Conservation (phyloP, 2,329 filamentous ascomycete species). For the Fusarium phyllophilum region DNA sequence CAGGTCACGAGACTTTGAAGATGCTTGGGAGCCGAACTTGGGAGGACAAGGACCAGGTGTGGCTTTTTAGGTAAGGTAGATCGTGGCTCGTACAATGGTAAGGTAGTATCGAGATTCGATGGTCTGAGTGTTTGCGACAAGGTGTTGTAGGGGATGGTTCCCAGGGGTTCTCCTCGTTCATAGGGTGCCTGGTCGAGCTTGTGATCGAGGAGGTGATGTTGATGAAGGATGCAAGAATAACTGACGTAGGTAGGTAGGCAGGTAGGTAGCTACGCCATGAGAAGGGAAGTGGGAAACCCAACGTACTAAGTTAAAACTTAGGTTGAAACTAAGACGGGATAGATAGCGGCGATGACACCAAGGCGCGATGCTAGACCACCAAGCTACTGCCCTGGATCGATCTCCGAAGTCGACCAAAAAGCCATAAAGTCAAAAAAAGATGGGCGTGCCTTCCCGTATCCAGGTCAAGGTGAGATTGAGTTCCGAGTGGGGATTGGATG, state of each 20-base stretch:
- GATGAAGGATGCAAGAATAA: constrained; percentile 28
- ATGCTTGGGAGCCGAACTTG: constrained; percentile 15
- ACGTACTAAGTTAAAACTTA: constrained; percentile 2
- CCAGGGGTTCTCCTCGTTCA: not conserved
- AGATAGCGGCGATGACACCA: constrained; percentile 31
- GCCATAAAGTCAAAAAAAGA: constrained; percentile 5
- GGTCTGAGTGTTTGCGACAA: not conserved
- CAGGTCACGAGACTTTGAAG: constrained; percentile 33
- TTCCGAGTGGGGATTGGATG: not conserved
- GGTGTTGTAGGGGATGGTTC: not conserved
- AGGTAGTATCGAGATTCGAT: not conserved
- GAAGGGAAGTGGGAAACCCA: constrained; percentile 23
- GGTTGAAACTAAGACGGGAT: constrained; percentile 25
- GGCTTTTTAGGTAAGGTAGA: constrained; percentile 12
- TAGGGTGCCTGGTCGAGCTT: not conserved
- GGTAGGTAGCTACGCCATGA: constrained; percentile 1
- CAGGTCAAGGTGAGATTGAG: not conserved
- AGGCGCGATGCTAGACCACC: constrained; percentile 30
- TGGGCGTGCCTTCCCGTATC: constrained; percentile 10
- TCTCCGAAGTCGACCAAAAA: constrained; percentile 2
- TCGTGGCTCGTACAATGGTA: constrained; percentile 17
- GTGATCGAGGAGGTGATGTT: constrained; percentile 14
- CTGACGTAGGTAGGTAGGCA: not conserved
- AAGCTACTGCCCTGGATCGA: constrained; percentile 21
- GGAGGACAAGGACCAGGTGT: constrained; percentile 32